Evolutionary conservation across 2,329 filamentous ascomycete species (phyloP), one percentile per base, ranked within the genome.

Genomic region (Tricladium varicosporioides): DNA sequence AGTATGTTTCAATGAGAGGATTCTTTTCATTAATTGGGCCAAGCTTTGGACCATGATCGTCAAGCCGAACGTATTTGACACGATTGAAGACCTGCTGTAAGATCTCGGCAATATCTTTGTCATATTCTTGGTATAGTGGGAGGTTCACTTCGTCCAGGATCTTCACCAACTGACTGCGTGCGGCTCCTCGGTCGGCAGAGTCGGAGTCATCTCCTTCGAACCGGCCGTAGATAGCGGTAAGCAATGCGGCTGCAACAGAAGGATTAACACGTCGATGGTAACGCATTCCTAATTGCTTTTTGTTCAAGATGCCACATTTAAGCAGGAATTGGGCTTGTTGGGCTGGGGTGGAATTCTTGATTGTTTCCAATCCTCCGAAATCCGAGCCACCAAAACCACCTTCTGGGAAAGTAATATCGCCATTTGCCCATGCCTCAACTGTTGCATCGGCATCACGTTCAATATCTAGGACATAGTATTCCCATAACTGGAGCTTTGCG

Each of bases 11-110:
- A 61, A 97, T 91, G 27, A 99, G 78, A 11, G 94, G 92, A 67
- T 84, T 93, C 53, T 87, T 76, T 7, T 85, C 75, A 56, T 85
- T 88, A 69, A 99, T 89, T 15, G 86, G 83, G 0, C 94, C 94
- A 53, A 90, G 76, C 71, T 90, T 93, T 2, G 94, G 94, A 0
- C 94, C 94, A 70, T 97, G 83, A 0, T 91, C 88, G 63, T 97
- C 94, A n/a, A 99, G 75, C 42, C 94, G 88, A 61, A 93, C 84
- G 75, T 99, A 99, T 73, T 96, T 97, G 76, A 92, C 90, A 60
- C 95, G 87, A 71, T 97, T 96, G 78, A 88, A 96, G 22, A 97
- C 77, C 73, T 99, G 93, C 60, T 97, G 87, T 55, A 96, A 80
- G 63, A 96, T 94, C 62, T 89, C 89, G 22, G 83, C 83, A 10